A percentile compares a stretch with the other conserved stretches of the same genome.
Conservation (phyloP, 2,329 filamentous ascomycete genomes). For the Hymenoscyphus fructigenus region DNA sequence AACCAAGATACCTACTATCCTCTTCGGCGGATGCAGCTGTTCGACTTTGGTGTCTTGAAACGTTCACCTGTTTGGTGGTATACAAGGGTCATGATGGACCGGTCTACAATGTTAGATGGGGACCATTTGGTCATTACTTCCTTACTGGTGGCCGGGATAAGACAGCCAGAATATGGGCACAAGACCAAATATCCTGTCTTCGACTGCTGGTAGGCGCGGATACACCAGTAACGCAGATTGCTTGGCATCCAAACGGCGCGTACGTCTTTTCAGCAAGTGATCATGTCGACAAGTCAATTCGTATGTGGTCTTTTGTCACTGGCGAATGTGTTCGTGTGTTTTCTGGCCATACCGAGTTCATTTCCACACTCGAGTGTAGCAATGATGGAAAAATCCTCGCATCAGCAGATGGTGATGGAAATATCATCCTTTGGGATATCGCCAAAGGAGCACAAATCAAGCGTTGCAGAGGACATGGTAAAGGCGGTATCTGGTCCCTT, state of each 20-base stretch:
- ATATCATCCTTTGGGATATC: conserved; percentile 93
- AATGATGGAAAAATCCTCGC: conserved; percentile 89
- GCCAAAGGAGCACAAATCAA: conserved; percentile 84
- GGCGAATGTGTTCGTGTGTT: conserved; percentile 89
- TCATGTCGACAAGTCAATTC: conserved; percentile 81
- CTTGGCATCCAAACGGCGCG: conserved; percentile 91
- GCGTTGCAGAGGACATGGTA: conserved; percentile 88
- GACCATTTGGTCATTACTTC: conserved; percentile 95
- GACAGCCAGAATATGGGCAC: conserved; percentile 86
- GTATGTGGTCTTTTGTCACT: conserved; percentile 94
- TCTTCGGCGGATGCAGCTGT: conserved; percentile 84
- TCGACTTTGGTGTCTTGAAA: conserved; percentile 88
- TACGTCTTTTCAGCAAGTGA: conserved; percentile 93
- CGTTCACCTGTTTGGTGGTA: conserved; percentile 87
- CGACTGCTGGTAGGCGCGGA: conserved; percentile 91
- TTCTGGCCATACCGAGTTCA: conserved; percentile 83
- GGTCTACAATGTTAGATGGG: conserved; percentile 85
- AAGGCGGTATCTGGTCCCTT: conserved; percentile 89
- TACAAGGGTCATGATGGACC: conserved; percentile 93
- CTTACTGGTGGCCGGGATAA: conserved; percentile 84
- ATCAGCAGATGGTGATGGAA: conserved; percentile 82
- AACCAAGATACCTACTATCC: conserved; percentile 78
- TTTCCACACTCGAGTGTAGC: conserved; percentile 81
- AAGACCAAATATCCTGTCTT: conserved; percentile 86
- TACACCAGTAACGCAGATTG: conserved; percentile 84